A percentile compares a stretch with the other conserved stretches of the same genome.
phyloP scores from a whole-genome alignment of 2,329 filamentous ascomycete species.

The Helotiales sp. region DNA sequence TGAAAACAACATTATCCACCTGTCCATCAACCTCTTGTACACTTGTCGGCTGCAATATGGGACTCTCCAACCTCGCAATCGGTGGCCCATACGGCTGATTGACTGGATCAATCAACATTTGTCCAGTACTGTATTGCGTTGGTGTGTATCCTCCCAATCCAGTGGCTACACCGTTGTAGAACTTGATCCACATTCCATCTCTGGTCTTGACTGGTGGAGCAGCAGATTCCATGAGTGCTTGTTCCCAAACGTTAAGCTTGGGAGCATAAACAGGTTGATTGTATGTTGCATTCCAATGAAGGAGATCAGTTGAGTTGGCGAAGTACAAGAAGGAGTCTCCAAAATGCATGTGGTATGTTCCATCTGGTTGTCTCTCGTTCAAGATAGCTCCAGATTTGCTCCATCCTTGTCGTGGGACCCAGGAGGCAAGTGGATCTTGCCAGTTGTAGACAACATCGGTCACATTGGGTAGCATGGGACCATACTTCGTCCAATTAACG shows the following conservation, averaged over 20 bases:
- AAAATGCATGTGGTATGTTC: conserved; percentile 38
- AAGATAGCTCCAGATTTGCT: conserved; percentile 34
- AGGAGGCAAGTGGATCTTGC: conserved; percentile 20
- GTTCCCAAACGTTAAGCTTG: conserved; percentile 35
- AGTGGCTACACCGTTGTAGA: conserved; percentile 35
- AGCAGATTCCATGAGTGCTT: conserved; percentile 36
- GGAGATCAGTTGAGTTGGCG: conserved; percentile 33
- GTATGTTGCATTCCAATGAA: conserved; percentile 34
- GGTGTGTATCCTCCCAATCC: conserved; percentile 30
- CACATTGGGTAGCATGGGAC: conserved; percentile 31
- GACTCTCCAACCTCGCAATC: conserved; percentile 34
- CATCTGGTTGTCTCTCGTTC: conserved; percentile 32
- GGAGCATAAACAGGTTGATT: conserved; percentile 27
- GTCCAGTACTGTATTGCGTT: conserved; percentile 35
- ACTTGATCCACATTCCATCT: conserved; percentile 35
- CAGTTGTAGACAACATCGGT: conserved; percentile 25
- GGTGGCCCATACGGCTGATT: conserved; percentile 26
- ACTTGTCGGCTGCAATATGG: conserved; percentile 31
- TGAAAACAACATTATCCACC: conserved; percentile 36
- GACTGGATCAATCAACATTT: conserved; percentile 37
- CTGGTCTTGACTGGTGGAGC: conserved; percentile 36
- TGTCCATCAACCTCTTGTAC: conserved; percentile 33
- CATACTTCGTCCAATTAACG: conserved; percentile 37
- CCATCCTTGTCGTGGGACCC: conserved; percentile 14
- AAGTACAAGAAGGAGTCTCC: conserved; percentile 36